A percentile compares a stretch with the other conserved stretches of the same genome.
Conservation (phyloP, 352 stramenopile species). For the Phytophthora tentaculata region DNA sequence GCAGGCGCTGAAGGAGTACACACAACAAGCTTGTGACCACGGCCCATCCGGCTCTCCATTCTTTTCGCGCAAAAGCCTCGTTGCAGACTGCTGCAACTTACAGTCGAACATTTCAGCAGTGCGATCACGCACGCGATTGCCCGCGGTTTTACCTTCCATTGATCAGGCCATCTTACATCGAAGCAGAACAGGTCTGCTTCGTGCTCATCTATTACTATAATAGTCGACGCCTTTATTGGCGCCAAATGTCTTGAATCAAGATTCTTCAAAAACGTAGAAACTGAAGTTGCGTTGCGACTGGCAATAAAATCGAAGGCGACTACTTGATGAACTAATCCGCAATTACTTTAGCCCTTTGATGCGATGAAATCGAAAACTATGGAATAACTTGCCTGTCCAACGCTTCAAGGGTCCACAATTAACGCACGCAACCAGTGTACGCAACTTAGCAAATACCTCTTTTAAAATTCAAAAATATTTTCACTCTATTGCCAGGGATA, state of each 20-base stretch:
- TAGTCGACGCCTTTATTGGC: neutral
- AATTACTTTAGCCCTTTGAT: too few relatives aligned
- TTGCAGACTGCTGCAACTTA: too few relatives aligned
- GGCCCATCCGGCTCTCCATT: conserved; percentile 11
- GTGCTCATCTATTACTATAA: neutral
- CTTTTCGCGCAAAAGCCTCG: conserved; percentile 2
- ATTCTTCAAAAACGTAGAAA: conserved; percentile 22
- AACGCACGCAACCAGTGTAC: neutral
- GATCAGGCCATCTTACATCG: neutral
- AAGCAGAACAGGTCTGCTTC: neutral
- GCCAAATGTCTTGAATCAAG: neutral
- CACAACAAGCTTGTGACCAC: conserved; percentile 7
- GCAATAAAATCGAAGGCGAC: conserved; percentile 17
- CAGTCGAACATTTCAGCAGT: conserved; percentile 14
- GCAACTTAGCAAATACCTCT: too few relatives aligned
- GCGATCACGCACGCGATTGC: conserved; percentile 5
- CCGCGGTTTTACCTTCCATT: too few relatives aligned
- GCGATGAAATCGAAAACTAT: too few relatives aligned
- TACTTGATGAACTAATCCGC: too few relatives aligned
- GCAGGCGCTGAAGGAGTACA: conserved; percentile 14
- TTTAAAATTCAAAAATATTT: too few relatives aligned
- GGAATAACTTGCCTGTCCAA: too few relatives aligned
- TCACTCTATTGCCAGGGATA: conserved; percentile 14
- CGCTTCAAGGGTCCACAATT: too few relatives aligned
- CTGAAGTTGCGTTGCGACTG: conserved; percentile 20